Evolutionary conservation across 2,329 filamentous ascomycete species (phyloP), one percentile per base, ranked within the genome.

Genomic region (Arthroderma sp.): DNA sequence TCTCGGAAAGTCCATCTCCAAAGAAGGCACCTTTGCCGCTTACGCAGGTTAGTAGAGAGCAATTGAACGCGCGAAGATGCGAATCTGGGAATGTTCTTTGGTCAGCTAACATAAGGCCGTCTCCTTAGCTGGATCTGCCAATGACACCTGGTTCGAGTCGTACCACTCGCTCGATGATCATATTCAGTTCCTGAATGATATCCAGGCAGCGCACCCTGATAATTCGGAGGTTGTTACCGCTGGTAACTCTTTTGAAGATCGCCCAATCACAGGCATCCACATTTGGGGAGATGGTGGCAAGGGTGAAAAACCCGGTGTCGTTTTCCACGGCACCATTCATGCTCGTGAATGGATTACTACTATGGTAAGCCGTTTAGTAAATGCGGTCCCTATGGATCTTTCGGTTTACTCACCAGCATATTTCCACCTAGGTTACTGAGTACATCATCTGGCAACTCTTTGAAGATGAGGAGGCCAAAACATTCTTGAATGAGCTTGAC

Each of bases 281-380:
- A 62, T 78, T 43, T 78, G 66, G 59, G 75, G 74, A 2, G 49
- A 48, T 29, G 66, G 66, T 1, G 55, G 55, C 32, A 64, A 62
- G 42, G 67, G 69, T 29, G 57, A 52, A 27, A 73, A 72, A 49
- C 72, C 73, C 1, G 75, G 72, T 11, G 58, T 77, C 37, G 64
- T 78, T 37, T 70, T 73, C 54, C 75, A 79, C 55, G 71, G 69
- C 8, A 78, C 70, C 27, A 72, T 77, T 8, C 76, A 80, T 55
- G 73, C 74, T 6, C 66, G 75, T 37, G 75, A 80, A 56, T 79
- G 75, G 76, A 74, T 79, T 43, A 67, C 68, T 4, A 68, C 71
- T 7, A 73, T 75, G 62, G 71, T 71, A 43, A 38, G 42, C 15
- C 1, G 15, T 10, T 38, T 8, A 38, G 22, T 9, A 34, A 11